phyloP scores from a whole-genome alignment of 257 asterid species.

The Solanum chiquidenum region DNA sequence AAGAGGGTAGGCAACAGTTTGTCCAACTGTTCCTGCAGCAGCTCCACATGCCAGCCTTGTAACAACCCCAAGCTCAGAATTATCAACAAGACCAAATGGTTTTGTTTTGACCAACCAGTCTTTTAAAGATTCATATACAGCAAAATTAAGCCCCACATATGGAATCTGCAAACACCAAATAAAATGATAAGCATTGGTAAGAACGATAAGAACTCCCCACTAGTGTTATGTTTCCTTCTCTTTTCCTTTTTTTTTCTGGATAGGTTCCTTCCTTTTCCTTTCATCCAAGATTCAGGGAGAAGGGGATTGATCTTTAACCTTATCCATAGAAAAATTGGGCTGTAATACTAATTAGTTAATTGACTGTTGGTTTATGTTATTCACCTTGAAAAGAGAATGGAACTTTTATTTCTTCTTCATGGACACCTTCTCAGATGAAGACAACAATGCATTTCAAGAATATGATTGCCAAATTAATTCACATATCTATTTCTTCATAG shows the following conservation, averaged over 20 bases:
- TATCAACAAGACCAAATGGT: conserved; percentile 62
- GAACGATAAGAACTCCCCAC: background rate
- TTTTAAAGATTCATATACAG: conserved; percentile 91
- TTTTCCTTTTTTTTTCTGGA: background rate
- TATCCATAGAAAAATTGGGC: background rate
- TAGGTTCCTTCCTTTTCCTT: background rate
- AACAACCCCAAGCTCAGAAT: conserved; percentile 66
- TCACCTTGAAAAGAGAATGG: background rate
- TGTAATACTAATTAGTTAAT: background rate
- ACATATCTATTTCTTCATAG: background rate
- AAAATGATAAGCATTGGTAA: background rate
- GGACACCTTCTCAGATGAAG: background rate
- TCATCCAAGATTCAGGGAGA: background rate
- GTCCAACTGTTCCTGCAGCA: conserved; percentile 95
- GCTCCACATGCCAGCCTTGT: conserved; percentile 95
- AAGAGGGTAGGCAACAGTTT: conserved; percentile 95
- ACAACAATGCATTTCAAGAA: background rate
- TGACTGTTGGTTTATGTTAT: background rate
- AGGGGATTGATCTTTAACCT: background rate
- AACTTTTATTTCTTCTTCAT: background rate
- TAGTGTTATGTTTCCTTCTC: background rate
- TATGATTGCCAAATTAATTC: background rate
- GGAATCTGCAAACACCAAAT: conserved; percentile 58
- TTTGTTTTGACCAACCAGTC: conserved; percentile 68
- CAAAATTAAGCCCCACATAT: conserved; percentile 94